Base-by-base conservation (phyloP, 2,329 filamentous ascomycete genomes). In the Colletotrichum scovillei region DNA sequence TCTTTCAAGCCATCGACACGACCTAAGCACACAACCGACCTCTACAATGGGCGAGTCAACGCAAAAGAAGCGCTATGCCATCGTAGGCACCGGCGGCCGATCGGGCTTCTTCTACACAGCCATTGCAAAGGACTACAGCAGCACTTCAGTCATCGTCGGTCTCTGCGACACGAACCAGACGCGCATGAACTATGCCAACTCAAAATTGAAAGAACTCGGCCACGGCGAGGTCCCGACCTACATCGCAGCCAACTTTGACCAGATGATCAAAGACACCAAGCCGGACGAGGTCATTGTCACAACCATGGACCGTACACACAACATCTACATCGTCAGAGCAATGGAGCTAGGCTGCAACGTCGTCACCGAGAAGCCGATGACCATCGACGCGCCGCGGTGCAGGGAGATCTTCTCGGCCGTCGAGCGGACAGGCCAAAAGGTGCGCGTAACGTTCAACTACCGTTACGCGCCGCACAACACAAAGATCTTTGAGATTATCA, bases 211-310 rank as follows among this genome's bases (percentile, higher is more conserved):
- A 42, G 73, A 80, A 0, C 79, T 91, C 1, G 86, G 87, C 28
- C 84, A 89, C 75, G 78, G 75, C 2, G 76, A 81, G 2, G 84
- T 92, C 0, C 88, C 89, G 2, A 89, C 88, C 0, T 92, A 86
- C 79, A 82, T 85, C 32, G 88, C 89, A 0, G 73, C 79, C 14
- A 84, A 88, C 76, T 92, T 92, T 75, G 89, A 91, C 77, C 80
- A 81, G 60, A 91, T 92, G 90, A 84, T 90, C 74, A 68, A 80
- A 38, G 88, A 90, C 60, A 88, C 88, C 0, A 84, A 84, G 69
- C 90, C 90, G 0, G 88, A 92, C 78, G 89, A 90, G 77, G 85
- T 92, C 19, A 91, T 92, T 75, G 85, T 92, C 19, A 91, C 90
- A 0, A 91, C 90, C 0, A 90, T 92, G 76, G 90, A 92, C 80